Percentiles rank a stretch among this genome's conserved stretches.
These are phyloP conservation scores for Petunia secreta DNA, from an alignment of 257 asterid species.

Conservation along the genomic window DNA sequence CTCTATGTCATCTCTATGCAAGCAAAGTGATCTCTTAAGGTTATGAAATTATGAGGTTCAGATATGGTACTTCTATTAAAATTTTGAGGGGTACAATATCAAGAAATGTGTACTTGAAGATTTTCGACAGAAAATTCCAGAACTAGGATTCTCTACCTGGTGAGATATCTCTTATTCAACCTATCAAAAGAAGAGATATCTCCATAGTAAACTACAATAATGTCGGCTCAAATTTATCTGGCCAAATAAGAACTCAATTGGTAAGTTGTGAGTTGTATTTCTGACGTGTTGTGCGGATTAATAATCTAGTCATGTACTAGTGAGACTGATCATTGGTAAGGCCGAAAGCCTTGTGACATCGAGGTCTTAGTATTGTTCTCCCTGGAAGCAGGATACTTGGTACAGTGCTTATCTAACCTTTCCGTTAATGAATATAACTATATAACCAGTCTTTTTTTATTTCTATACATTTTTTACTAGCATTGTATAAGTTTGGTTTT, in stretches of 20 bases:
- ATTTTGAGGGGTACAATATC: neutral
- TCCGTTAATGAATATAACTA: conserved; percentile 1
- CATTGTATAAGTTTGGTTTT: neutral
- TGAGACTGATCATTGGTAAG: neutral
- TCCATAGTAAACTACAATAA: too few species aligned
- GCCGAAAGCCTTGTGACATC: neutral
- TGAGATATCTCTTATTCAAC: neutral
- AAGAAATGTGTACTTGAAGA: neutral
- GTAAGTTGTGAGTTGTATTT: neutral
- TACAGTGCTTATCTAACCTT: neutral
- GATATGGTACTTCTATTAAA: neutral
- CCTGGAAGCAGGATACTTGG: neutral
- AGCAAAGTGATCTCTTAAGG: neutral
- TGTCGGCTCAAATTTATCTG: neutral
- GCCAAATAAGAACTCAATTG: neutral
- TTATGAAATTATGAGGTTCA: neutral
- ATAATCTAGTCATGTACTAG: neutral
- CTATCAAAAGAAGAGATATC: neutral
- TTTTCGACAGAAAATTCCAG: neutral
- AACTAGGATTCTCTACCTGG: neutral
- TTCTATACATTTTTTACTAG: neutral
- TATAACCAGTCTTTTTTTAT: neutral
- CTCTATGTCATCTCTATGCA: neutral
- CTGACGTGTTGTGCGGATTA: neutral
- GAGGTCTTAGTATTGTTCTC: neutral